Base-by-base conservation (phyloP, 768 basidiomycete genomes). In the Steccherinum ochraceum region DNA sequence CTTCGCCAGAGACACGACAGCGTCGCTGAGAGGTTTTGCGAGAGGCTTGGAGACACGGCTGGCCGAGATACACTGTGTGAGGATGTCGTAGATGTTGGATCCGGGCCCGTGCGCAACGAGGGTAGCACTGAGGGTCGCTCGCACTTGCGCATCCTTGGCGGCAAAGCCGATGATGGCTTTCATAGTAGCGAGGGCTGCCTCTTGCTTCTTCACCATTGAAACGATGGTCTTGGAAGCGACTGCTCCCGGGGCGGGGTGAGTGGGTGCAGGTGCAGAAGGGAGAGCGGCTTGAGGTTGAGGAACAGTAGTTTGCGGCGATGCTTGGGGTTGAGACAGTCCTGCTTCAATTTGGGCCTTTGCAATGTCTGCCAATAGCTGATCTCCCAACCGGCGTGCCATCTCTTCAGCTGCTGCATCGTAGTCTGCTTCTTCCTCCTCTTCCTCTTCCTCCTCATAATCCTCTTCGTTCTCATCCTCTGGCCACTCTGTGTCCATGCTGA, bases 311-410 rank as follows among this genome's bases (percentile, higher is more conserved):
- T 50, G 35, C 13, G 43, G 39, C 4, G 52, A 47, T 27, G 41
- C 27, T 5, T 58, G 55, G 44, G 55, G 51, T 2, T 56, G 53
- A 16, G 61, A 62, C 7, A 35, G 30, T 16, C 65, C 63, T 10
- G 61, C 67, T 39, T 75, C 75, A 3, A 76, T 77, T 53, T 76
- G 80, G 4, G 76, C 84, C 61, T 79, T 83, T 59, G 69, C 80
- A 45, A 89, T 84, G 58, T 87, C 85, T 2, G 86, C 88, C 79
- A 81, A 84, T 4, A 90, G 72, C 52, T 90, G 81, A 56, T 85
- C 85, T n/a, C 84, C 81, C 24, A 91, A 68, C 23, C 83, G 72
- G 43, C 83, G 76, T 3, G 85, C 85, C 57, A 87, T 86, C 58
- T 83, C 86, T 55, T 84, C 79, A 2, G 86, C 86, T 51, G 87